Conservation (phyloP, 768 basidiomycete species). For the Pleurotus tuber-regium region DNA sequence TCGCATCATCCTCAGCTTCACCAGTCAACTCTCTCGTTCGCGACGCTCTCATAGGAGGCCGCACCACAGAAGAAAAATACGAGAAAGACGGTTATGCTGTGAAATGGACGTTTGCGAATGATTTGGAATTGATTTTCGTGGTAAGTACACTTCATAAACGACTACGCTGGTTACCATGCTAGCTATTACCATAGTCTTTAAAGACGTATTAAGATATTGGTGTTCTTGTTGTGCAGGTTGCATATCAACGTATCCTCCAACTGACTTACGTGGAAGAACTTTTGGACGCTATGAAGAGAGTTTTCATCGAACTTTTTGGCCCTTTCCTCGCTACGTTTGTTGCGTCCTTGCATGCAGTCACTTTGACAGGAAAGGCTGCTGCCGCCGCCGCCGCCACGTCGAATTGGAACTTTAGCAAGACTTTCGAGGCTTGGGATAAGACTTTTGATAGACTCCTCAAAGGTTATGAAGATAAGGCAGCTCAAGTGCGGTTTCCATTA, state of each 20-base stretch:
- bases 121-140: constrained; percentile 95
- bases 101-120: constrained; percentile 94
- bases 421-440: constrained; percentile 78
- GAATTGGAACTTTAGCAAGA: constrained; percentile 67
- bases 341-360: constrained; percentile 72
- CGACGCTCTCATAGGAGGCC: constrained; percentile 90
- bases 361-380: constrained; percentile 39
- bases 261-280: constrained; percentile 93
- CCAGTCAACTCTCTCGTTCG: constrained; percentile 88
- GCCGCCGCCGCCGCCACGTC: constrained; percentile 33
- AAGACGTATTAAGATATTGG: no score
- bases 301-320: constrained; percentile 86
- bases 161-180: constrained; percentile 7
- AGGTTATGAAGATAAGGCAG: constrained; percentile 72
- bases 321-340: constrained; percentile 84
- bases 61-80: constrained; percentile 77
- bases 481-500: constrained; percentile 43
- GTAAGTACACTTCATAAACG: constrained; percentile 42
- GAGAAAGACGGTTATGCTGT: constrained; percentile 95
- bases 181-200: constrained; percentile 5
- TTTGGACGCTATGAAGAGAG: constrained; percentile 70
- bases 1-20: constrained; percentile 69
- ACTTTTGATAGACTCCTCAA: constrained; percentile 76
- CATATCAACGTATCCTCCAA: constrained; percentile 94
- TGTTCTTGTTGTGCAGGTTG: constrained; percentile 77